Conservation (phyloP, 2,329 filamentous ascomycete species). For the Pyrenophora tritici-repentis region DNA sequence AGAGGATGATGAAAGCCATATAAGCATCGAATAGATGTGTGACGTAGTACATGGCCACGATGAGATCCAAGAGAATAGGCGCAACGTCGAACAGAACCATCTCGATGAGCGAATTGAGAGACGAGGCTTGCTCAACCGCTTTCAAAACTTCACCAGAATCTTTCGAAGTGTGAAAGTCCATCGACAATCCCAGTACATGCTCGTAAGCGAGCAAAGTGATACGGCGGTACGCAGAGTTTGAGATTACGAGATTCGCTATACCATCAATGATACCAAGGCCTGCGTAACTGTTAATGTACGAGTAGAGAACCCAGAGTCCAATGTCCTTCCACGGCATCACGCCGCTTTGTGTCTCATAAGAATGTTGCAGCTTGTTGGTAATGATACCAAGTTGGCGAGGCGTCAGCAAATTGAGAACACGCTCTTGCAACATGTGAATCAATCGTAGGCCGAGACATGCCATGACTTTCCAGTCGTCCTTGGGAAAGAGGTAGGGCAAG, state of each 20-base stretch:
- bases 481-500: slow-evolving; percentile 79
- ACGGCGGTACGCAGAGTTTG: slow-evolving; percentile 62
- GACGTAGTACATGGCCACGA: slow-evolving; percentile 65
- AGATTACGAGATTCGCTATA: slow-evolving; percentile 60
- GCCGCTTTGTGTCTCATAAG: slow-evolving; percentile 44
- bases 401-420: slow-evolving; percentile 75
- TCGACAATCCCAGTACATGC: slow-evolving; percentile 70
- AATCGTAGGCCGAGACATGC: slow-evolving; percentile 69
- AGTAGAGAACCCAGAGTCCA: slow-evolving; percentile 54
- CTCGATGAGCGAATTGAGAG: slow-evolving; percentile 64
- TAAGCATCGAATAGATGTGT: slow-evolving; percentile 66
- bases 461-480: slow-evolving; percentile 68
- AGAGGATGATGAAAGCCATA: slow-evolving; percentile 47
- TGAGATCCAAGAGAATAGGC: slow-evolving; percentile 66
- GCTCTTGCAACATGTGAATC: slow-evolving; percentile 70
- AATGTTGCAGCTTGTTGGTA: slow-evolving; percentile 65
- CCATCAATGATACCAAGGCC: slow-evolving; percentile 58
- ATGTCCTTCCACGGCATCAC: slow-evolving; percentile 60
- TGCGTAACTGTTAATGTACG: slow-evolving; percentile 57
- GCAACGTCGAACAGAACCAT: slow-evolving; percentile 63
- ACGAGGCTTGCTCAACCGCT: slow-evolving; percentile 66
- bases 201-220: slow-evolving; percentile 66
- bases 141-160: slow-evolving; percentile 68
- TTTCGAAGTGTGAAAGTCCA: slow-evolving; percentile 71
- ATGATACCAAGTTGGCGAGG: slow-evolving; percentile 83